Evolutionary conservation across 2,329 filamentous ascomycete species (phyloP).

Genomic region (Neopestalotiopsis sp.): DNA sequence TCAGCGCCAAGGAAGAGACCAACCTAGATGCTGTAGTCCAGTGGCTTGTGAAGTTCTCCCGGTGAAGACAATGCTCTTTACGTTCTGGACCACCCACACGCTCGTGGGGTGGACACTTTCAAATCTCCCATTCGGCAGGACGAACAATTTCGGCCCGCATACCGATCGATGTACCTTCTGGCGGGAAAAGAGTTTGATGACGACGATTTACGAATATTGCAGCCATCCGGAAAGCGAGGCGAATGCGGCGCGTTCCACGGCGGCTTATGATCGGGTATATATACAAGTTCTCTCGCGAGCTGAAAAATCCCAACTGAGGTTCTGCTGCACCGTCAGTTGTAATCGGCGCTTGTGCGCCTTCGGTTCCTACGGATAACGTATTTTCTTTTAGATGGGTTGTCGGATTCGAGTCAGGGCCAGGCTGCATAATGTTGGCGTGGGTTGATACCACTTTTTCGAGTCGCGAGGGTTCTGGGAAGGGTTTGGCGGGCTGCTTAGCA

Average conservation of each 20-base stretch:
- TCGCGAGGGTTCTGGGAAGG: slow-evolving; percentile 24
- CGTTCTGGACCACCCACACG: background rate
- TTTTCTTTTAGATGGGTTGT: slow-evolving; percentile 24
- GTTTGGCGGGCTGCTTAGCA: slow-evolving; percentile 26
- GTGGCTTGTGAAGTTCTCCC: slow-evolving; percentile 91
- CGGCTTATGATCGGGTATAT: slow-evolving; percentile 41
- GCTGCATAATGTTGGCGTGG: slow-evolving; percentile 32
- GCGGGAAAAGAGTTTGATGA: slow-evolving; percentile 33
- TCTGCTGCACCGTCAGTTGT: slow-evolving; percentile 28
- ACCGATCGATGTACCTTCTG: slow-evolving; percentile 26
- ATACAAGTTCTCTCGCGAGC: slow-evolving; percentile 38
- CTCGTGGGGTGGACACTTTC: background rate
- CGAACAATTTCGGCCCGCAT: slow-evolving; percentile 18
- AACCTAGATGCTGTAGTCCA: slow-evolving; percentile 97
- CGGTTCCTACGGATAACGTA: slow-evolving; percentile 26
- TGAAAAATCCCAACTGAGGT: slow-evolving; percentile 26
- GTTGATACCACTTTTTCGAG: slow-evolving; percentile 27
- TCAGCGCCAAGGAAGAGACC: slow-evolving; percentile 98
- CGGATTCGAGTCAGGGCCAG: slow-evolving; percentile 28
- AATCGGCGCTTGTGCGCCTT: slow-evolving; percentile 27
- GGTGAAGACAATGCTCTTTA: slow-evolving; percentile 52
- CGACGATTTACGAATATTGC: slow-evolving; percentile 37
- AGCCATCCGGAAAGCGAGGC: slow-evolving; percentile 33
- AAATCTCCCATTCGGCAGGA: background rate
- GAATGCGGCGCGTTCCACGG: slow-evolving; percentile 25